Base-by-base conservation (phyloP, 257 asterid species). In the Cordia subcordata region DNA sequence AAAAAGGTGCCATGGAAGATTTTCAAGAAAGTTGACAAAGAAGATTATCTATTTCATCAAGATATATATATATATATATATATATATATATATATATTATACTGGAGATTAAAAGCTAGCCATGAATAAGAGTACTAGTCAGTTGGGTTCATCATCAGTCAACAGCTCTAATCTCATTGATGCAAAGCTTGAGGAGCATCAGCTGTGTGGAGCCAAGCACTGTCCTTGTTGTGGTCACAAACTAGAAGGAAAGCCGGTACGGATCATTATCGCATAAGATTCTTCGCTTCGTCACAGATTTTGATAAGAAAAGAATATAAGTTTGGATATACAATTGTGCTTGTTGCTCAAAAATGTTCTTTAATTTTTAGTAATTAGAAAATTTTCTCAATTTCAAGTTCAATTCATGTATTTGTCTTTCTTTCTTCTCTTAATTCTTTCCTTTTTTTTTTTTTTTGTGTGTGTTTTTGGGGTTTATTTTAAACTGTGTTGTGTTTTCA, bases 171-270 rank as follows among this genome's bases (percentile, higher is more conserved):
- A 89, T 83, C 99, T 89, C 67, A 93, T 93, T 60, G 97, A 86
- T 75, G 86, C 96, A 0, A 93, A 93, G 85, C 91, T 92, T 55
- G 99, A 93, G 46, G 99, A 86, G 79, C 96, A 88, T 78, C 97
- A 87, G 69, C 64, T 89, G 50, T 85, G 95, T 63, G 99, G 96
- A 87, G 80, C 94, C 81, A 93, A 86, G 60, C 96, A 83, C 65
- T 93, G 97, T 60, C 99, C 99, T 10, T 85, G 96, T 66, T 93
- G 99, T 59, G 99, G 99, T 12, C 99, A 89, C 79, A 89, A 80
- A 75, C 90, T 93, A 9, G 87, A 93, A 75, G 92, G 84, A 37
- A 93, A 89, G 67, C 94, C 97, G 84, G 99, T 93, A 81, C 63
- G 67, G 27, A 38, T 49, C 38, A n/a, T 53, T 27, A 38, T 23